A percentile compares a stretch with the other conserved stretches of the same genome.
Conservation (phyloP, 2,329 filamentous ascomycete species). For the Curvularia spicifera region DNA sequence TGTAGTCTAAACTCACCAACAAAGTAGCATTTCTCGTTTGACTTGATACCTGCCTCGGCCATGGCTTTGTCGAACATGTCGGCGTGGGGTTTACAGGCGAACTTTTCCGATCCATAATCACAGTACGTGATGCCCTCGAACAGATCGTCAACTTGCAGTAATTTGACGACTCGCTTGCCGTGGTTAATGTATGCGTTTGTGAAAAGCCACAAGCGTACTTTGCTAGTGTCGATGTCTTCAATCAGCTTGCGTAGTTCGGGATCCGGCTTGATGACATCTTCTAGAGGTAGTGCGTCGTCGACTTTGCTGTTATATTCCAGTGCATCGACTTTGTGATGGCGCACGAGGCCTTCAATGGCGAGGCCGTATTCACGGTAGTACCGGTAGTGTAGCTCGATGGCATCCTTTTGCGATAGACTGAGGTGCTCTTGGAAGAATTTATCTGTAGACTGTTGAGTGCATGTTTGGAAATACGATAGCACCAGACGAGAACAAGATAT, state of each 20-base stretch:
- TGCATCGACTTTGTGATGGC: constrained; percentile 93
- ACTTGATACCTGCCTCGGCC: constrained; percentile 75
- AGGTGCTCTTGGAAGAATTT: constrained; percentile 72
- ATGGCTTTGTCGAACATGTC: constrained; percentile 91
- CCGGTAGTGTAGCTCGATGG: constrained; percentile 82
- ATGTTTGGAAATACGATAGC: not conserved
- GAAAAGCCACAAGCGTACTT: constrained; percentile 90
- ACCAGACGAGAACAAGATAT: not conserved
- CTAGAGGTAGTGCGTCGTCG: constrained; percentile 90
- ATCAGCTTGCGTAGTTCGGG: constrained; percentile 76
- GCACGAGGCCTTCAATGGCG: constrained; percentile 93
- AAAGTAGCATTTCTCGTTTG: constrained; percentile 81
- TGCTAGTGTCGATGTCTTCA: constrained; percentile 79
- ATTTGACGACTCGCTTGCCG: constrained; percentile 77
- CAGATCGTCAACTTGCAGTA: constrained; percentile 82
- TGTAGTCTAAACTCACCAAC: constrained; percentile 70
- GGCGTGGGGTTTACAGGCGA: constrained; percentile 85
- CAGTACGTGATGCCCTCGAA: constrained; percentile 97
- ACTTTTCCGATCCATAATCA: constrained; percentile 75
- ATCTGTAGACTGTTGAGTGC: constrained; percentile 49
- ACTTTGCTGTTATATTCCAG: constrained; percentile 94
- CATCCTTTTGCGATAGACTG: constrained; percentile 75
- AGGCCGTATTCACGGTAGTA: constrained; percentile 97
- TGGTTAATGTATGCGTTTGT: constrained; percentile 96
- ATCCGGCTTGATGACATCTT: constrained; percentile 81